A percentile compares a stretch with the other conserved stretches of the same genome.
Evolutionary conservation across 768 basidiomycete species (phyloP).

Genomic region (Mycena olivaceomarginata): DNA sequence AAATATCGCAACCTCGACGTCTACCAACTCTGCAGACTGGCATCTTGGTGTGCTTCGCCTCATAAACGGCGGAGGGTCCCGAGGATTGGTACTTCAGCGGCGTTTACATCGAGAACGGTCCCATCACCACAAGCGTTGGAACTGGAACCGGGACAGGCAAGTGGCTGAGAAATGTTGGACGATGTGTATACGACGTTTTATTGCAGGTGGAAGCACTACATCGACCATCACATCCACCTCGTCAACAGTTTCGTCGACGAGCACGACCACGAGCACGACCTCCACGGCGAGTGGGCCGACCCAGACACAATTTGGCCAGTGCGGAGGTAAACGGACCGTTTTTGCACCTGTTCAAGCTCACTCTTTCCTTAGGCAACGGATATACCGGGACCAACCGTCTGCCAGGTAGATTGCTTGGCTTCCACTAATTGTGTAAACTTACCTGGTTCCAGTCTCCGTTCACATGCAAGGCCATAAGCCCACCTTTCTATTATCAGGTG

Average conservation of each 20-base stretch:
- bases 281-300: conserved; percentile 60
- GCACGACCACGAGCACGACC: conserved; percentile 50
- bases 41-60: conserved; percentile 79
- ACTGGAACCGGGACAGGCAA: conserved; percentile 38
- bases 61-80: conserved; percentile 56
- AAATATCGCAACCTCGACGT: conserved; percentile 68
- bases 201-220: conserved; percentile 40
- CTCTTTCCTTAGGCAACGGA: conserved; percentile 57
- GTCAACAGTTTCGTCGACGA: conserved; percentile 46
- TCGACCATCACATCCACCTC: conserved; percentile 46
- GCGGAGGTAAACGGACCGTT: conserved; percentile 61
- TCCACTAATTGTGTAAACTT: background rate
- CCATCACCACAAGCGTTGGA: conserved; percentile 73
- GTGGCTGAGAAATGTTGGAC: background rate
- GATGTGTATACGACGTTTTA: background rate
- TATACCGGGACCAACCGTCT: conserved; percentile 70
- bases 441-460: conserved; percentile 50
- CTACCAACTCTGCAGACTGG: conserved; percentile 77
- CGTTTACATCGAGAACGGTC: conserved; percentile 76
- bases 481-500: conserved; percentile 75
- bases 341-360: background rate
- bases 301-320: conserved; percentile 71
- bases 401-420: conserved; percentile 47
- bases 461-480: conserved; percentile 66
- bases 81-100: conserved; percentile 79